A percentile compares a stretch with the other conserved stretches of the same genome.
Conservation (phyloP, 208 protist genomes). For the Naegleria lovaniensis region DNA sequence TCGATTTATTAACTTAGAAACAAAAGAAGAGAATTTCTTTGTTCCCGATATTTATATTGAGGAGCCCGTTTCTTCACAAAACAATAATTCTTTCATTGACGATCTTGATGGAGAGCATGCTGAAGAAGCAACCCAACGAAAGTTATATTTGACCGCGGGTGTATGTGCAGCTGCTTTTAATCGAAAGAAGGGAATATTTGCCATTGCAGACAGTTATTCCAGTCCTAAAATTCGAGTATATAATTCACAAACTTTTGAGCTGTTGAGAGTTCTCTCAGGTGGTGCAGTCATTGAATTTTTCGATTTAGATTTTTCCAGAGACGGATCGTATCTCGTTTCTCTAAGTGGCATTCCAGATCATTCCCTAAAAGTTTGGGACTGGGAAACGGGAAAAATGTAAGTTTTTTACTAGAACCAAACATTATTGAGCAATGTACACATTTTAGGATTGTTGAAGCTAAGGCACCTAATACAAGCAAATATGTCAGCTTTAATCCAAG, state of each 20-base stretch:
- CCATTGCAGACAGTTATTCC: background rate
- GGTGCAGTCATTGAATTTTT: background rate
- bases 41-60: background rate
- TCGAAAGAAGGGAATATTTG: background rate
- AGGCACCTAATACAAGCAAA: background rate
- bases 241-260: background rate
- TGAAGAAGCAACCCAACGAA: background rate
- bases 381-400: background rate
- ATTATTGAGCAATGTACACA: background rate
- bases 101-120: background rate
- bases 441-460: background rate
- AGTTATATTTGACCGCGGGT: background rate
- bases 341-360: background rate
- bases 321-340: background rate
- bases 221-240: constrained; percentile 20
- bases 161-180: background rate
- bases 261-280: background rate
- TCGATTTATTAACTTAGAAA: background rate
- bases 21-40: background rate
- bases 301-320: constrained; percentile 12
- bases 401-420: background rate
- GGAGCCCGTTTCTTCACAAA: background rate
- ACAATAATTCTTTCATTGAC: background rate
- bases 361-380: background rate
- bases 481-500: constrained; percentile 8